A percentile compares a stretch with the other conserved stretches of the same genome.
Evolutionary conservation across 2,329 filamentous ascomycete genomes (phyloP).

Genomic region (Diplodia intermedia): DNA sequence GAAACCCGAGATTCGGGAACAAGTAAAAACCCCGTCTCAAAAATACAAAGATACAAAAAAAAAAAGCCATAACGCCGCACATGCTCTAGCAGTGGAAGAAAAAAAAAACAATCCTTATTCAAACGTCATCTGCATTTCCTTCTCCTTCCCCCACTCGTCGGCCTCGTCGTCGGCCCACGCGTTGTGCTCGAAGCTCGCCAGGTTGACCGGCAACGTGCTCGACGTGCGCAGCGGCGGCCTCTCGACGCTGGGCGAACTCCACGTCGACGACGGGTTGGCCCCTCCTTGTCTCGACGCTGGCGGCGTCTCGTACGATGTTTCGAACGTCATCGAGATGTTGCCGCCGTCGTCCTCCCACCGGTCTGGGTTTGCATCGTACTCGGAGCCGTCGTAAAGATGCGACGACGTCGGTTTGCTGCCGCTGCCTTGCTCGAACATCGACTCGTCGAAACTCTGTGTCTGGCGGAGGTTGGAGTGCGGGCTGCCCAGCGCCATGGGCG

Average conservation of each 20-base stretch:
- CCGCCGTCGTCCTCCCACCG: conserved; percentile 37
- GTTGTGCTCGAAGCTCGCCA: conserved; percentile 47
- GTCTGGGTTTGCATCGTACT: conserved; percentile 41
- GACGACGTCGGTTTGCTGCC: conserved; percentile 34
- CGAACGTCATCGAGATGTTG: conserved; percentile 54
- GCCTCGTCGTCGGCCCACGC: conserved; percentile 57
- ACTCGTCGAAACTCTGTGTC: conserved; percentile 51
- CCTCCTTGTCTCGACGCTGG: conserved; percentile 36
- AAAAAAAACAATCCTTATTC: conserved; percentile 37
- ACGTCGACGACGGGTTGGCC: conserved; percentile 32
- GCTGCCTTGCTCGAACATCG: conserved; percentile 36
- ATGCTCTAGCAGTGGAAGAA: background rate
- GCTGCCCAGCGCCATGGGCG: conserved; percentile 79
- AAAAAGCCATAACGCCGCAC: conserved; percentile 3
- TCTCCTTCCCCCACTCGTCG: conserved; percentile 54
- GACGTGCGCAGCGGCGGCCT: conserved; percentile 42
- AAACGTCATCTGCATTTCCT: conserved; percentile 59
- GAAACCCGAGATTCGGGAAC: background rate
- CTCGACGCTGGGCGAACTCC: conserved; percentile 38
- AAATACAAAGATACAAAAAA: background rate
- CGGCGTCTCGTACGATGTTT: conserved; percentile 46
- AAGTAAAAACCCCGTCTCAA: background rate
- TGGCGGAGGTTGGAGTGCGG: conserved; percentile 43
- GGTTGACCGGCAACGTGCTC: conserved; percentile 40
- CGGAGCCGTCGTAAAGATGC: conserved; percentile 43